Conservation (phyloP, 192 early-diverging fungal genomes). For the Phlyctochytrium bullatum region DNA sequence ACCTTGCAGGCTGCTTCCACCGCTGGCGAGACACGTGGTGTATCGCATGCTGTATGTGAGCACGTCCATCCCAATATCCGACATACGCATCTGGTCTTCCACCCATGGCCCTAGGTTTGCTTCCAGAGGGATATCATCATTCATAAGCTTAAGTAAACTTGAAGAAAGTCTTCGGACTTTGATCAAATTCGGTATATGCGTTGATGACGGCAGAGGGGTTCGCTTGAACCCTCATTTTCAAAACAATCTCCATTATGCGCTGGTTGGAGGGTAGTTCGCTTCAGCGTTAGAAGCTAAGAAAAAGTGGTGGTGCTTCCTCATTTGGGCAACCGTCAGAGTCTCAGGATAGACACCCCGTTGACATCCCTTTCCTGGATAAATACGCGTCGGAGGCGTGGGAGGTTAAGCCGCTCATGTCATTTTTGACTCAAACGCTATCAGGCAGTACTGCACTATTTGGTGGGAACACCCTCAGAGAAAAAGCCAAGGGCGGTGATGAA, state of each 20-base stretch:
- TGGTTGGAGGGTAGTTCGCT: conserved; percentile 40
- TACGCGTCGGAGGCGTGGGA: conserved; percentile 89
- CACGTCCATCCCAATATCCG: conserved; percentile 53
- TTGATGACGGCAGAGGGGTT: conserved; percentile 43
- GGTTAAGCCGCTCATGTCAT: conserved; percentile 15
- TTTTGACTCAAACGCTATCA: conserved; percentile 3
- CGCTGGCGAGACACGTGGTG: conserved; percentile 82
- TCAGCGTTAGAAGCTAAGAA: no score
- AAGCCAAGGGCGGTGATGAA: conserved; percentile 58
- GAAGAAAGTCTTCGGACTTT: conserved; percentile 67
- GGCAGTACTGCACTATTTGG: conserved; percentile 89
- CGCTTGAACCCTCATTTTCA: conserved; percentile 46
- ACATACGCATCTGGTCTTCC: conserved; percentile 62
- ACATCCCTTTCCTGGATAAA: conserved; percentile 69
- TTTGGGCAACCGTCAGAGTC: conserved; percentile 76
- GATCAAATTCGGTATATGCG: conserved; percentile 68
- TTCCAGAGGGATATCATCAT: not conserved
- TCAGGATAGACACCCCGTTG: conserved; percentile 59
- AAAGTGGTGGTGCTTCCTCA: conserved; percentile 76
- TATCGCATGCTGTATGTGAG: conserved; percentile 84
- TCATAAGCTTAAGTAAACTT: conserved; percentile 47
- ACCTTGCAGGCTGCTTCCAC: conserved; percentile 64
- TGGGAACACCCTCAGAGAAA: conserved; percentile 70
- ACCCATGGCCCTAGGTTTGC: not conserved
- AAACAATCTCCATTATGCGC: conserved; percentile 41